Percentiles rank a stretch among this genome's conserved stretches.
phyloP scores from a whole-genome alignment of 192 early-diverging fungal genomes.

The Rhizoclosmatium globosum region DNA sequence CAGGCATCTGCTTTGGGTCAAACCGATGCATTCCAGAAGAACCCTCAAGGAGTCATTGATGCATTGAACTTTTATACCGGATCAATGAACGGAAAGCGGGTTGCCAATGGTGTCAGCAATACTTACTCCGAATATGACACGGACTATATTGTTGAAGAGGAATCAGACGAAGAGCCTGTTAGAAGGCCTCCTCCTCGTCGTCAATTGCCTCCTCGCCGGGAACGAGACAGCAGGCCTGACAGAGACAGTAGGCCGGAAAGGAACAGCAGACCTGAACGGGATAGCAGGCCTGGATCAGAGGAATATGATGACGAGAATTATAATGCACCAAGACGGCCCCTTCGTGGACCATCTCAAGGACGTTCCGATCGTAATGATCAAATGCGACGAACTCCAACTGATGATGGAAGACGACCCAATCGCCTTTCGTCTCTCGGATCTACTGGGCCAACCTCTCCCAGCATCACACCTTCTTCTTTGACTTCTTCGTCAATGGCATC shows the following conservation, averaged over 20 bases:
- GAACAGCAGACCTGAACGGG: not conserved
- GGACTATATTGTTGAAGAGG: conserved; percentile 13
- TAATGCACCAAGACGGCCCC: not conserved
- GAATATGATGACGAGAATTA: not conserved
- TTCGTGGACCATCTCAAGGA: not conserved
- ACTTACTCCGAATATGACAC: conserved; percentile 4
- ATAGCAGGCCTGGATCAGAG: not conserved
- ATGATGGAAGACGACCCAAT: not conserved
- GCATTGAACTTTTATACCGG: conserved; percentile 51
- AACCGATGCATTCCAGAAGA: conserved; percentile 82
- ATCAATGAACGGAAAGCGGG: not conserved
- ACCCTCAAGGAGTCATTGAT: conserved; percentile 77
- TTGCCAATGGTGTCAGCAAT: not conserved
- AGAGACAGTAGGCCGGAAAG: not conserved
- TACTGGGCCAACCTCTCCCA: not conserved
- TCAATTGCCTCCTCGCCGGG: not conserved
- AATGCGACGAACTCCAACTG: not conserved
- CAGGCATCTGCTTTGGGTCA: conserved; percentile 92
- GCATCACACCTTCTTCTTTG: not conserved
- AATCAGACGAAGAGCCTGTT: not conserved
- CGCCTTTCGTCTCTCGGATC: not conserved
- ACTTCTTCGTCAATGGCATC: too few species aligned
- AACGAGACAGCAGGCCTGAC: not conserved
- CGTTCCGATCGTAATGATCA: not conserved
- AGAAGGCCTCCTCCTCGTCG: not conserved